A percentile compares a stretch with the other conserved stretches of the same genome.
These are phyloP conservation scores for Lepidium aucheri DNA, from an alignment of 345 rosid species.

Conservation along the genomic window DNA sequence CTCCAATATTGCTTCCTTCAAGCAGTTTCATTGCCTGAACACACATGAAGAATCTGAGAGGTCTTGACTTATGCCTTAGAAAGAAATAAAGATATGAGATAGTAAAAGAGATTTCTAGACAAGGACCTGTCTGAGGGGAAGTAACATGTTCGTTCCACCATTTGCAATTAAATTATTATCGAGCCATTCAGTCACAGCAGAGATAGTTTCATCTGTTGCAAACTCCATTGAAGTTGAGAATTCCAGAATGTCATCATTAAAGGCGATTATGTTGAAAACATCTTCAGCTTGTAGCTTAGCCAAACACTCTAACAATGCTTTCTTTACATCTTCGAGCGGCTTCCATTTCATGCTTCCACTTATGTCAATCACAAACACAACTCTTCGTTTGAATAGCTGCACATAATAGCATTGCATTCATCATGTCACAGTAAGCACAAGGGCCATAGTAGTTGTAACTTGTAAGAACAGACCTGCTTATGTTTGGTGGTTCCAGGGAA, in stretches of 20 bases:
- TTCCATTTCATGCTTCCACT: constrained; percentile 83
- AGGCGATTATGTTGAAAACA: constrained; percentile 80
- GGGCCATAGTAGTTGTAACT: not conserved
- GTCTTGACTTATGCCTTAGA: constrained; percentile 3
- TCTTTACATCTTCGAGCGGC: constrained; percentile 57
- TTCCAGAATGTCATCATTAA: constrained; percentile 51
- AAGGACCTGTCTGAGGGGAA: constrained; percentile 61
- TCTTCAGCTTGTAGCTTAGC: constrained; percentile 50
- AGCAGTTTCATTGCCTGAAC: constrained; percentile 72
- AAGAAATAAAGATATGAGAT: not conserved
- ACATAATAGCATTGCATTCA: not conserved
- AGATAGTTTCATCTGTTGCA: constrained; percentile 46
- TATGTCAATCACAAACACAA: constrained; percentile 67
- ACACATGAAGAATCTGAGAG: constrained; percentile 1
- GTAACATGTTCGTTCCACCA: constrained; percentile 69
- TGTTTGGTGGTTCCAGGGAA: constrained; percentile 61
- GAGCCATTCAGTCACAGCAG: constrained; percentile 61
- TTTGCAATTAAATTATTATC: constrained; percentile 37
- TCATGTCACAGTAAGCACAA: not conserved
- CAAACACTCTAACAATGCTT: constrained; percentile 46
- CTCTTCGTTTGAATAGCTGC: constrained; percentile 64
- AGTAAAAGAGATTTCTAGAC: constrained; percentile 18
- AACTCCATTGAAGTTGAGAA: constrained; percentile 65
- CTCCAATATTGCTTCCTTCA: constrained; percentile 40
- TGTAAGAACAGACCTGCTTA: constrained; percentile 43